Conservation (phyloP, 768 basidiomycete genomes). For the Rhodotorula taiwanensis region DNA sequence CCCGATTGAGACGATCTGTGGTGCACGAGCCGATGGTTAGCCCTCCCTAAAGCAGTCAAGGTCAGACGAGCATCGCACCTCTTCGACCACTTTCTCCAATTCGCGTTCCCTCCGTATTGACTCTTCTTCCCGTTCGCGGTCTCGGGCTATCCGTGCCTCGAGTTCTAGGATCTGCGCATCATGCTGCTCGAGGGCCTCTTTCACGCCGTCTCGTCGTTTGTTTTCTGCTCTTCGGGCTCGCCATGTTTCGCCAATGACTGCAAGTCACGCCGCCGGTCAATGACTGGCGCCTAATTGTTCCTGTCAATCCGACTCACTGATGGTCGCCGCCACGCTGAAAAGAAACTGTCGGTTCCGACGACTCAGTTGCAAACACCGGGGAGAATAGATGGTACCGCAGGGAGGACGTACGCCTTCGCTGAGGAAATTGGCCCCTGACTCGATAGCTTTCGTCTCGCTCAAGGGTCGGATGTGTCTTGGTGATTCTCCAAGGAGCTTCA, state of each 20-base stretch:
- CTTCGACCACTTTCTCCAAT: slow-evolving; percentile 25
- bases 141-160: not conserved
- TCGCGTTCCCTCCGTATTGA: slow-evolving; percentile 10
- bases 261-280: no score
- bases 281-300: no score
- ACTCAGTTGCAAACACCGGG: no score
- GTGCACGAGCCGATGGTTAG: no score
- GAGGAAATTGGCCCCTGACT: slow-evolving; percentile 33
- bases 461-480: slow-evolving; percentile 33
- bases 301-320: no score
- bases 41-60: no score
- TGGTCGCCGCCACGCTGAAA: slow-evolving; percentile 18
- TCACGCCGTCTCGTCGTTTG: slow-evolving; percentile 21
- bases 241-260: slow-evolving; percentile 35
- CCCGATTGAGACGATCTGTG: slow-evolving; percentile 34
- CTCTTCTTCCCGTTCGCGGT: not conserved
- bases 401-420: slow-evolving; percentile 23
- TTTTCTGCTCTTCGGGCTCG: slow-evolving; percentile 12
- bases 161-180: slow-evolving; percentile 10
- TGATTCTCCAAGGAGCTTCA: slow-evolving; percentile 24
- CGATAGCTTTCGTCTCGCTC: slow-evolving; percentile 32
- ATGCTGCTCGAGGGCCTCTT: slow-evolving; percentile 17
- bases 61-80: no score
- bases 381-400: no score
- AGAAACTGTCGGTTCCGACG: no score